phyloP scores from a whole-genome alignment of 2,329 filamentous ascomycete genomes.

The Diaporthe caulivora region DNA sequence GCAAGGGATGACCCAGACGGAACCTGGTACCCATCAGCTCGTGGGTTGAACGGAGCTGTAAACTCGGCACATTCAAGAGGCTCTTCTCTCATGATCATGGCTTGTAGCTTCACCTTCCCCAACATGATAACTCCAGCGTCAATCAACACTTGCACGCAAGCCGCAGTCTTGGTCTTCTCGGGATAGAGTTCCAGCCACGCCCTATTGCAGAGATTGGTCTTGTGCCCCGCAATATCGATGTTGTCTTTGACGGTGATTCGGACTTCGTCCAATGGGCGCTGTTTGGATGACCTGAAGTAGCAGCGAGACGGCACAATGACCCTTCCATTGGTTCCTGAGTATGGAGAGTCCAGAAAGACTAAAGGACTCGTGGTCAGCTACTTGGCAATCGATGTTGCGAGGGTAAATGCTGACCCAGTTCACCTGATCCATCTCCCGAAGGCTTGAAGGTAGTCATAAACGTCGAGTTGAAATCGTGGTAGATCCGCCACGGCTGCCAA shows the following conservation, averaged over 20 bases:
- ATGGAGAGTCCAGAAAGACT: background rate
- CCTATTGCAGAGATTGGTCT: background rate
- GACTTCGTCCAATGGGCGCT: background rate
- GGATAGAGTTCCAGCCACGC: background rate
- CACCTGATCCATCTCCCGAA: background rate
- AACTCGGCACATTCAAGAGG: background rate
- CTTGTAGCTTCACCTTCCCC: background rate
- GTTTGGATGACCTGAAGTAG: background rate
- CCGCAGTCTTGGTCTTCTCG: slow-evolving; percentile 3
- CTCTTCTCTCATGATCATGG: slow-evolving; percentile 10
- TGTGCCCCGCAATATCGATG: background rate
- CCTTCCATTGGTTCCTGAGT: background rate
- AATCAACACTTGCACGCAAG: background rate
- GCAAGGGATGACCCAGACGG: background rate
- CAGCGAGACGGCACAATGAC: slow-evolving; percentile 10
- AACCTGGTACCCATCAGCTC: background rate
- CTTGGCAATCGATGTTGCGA: background rate
- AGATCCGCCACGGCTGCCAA: slow-evolving; percentile 14
- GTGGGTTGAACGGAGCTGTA: background rate
- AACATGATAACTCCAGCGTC: background rate
- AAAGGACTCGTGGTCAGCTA: background rate
- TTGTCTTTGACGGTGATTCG: background rate
- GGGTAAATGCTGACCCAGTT: background rate
- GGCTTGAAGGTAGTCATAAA: slow-evolving; percentile 5
- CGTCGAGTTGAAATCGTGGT: background rate